A percentile compares a stretch with the other conserved stretches of the same genome.
These are phyloP conservation scores for Westerdykella aurantiaca DNA, from an alignment of 2,329 filamentous ascomycete genomes.

Conservation along the genomic window DNA sequence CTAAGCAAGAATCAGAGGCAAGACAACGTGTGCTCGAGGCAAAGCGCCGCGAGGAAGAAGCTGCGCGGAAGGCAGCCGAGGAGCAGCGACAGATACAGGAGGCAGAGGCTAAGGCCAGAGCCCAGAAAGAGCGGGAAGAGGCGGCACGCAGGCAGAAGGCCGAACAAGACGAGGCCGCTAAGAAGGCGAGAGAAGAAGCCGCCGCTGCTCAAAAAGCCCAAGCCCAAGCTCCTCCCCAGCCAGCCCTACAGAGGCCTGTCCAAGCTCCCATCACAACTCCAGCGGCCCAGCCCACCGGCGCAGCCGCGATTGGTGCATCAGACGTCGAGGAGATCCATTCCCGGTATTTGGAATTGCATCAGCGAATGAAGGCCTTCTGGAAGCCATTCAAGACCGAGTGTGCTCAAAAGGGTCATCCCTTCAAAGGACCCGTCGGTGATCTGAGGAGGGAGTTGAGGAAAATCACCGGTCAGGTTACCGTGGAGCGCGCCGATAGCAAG, in stretches of 20 bases:
- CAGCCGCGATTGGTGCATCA: conserved; percentile 1
- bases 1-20: conserved; percentile 37
- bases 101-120: conserved; percentile 25
- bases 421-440: conserved; percentile 28
- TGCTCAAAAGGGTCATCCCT: conserved; percentile 18
- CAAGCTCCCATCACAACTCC: conserved; percentile 4
- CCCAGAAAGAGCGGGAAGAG: conserved; percentile 27
- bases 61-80: conserved; percentile 21
- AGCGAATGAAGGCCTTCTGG: conserved; percentile 34
- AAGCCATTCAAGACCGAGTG: conserved; percentile 22
- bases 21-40: conserved; percentile 31
- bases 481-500: conserved; percentile 22
- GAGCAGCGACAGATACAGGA: conserved; percentile 25
- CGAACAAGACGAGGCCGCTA: conserved; percentile 26
- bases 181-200: conserved; percentile 24
- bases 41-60: conserved; percentile 29
- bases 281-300: conserved; percentile 4
- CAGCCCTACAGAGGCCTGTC: conserved; percentile 5
- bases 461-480: conserved; percentile 32
- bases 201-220: conserved; percentile 22
- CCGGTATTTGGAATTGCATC: conserved; percentile 33
- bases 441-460: conserved; percentile 27
- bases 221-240: conserved; percentile 12
- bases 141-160: conserved; percentile 21
- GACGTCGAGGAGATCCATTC: conserved; percentile 27